A percentile compares a stretch with the other conserved stretches of the same genome.
Conservation (phyloP, 352 stramenopile species). For the Elongisporangium undulatum region DNA sequence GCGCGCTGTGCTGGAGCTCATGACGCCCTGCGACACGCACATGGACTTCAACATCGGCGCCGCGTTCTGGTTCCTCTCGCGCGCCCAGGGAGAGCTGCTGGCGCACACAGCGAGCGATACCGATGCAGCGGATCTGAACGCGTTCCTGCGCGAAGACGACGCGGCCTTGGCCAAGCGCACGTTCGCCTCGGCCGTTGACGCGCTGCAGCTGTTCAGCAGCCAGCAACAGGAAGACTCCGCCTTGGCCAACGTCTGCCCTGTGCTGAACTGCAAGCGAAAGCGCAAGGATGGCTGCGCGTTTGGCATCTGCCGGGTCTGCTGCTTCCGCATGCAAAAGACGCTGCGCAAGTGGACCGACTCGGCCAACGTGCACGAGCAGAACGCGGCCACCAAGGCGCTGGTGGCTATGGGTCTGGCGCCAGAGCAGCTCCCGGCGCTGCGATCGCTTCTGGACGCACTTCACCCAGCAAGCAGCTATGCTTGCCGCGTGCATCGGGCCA, state of each 20-base stretch:
- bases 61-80: slow-evolving; percentile 94
- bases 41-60: slow-evolving; percentile 99
- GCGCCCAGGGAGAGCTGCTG: slow-evolving; percentile 35
- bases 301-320: slow-evolving; percentile 46
- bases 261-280: slow-evolving; percentile 35
- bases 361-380: slow-evolving; percentile 10
- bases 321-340: slow-evolving; percentile 37
- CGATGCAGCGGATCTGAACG: slow-evolving; percentile 30
- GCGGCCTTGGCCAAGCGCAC: not conserved
- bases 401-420: slow-evolving; percentile 20
- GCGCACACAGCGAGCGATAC: not conserved
- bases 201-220: slow-evolving; percentile 23
- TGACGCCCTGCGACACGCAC: slow-evolving; percentile 85
- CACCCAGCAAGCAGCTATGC: not conserved
- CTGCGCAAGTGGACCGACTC: slow-evolving; percentile 6
- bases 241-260: slow-evolving; percentile 20
- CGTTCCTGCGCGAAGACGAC: slow-evolving; percentile 23
- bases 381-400: slow-evolving; percentile 12
- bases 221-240: not conserved
- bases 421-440: slow-evolving; percentile 8
- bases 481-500: slow-evolving; percentile 31
- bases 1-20: slow-evolving; percentile 65
- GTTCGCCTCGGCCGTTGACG: slow-evolving; percentile 10
- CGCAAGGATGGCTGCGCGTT: slow-evolving; percentile 36
- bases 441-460: slow-evolving; percentile 15